Conservation (phyloP, 495 filamentous ascomycete species). For the Podospora pseudopauciseta region DNA sequence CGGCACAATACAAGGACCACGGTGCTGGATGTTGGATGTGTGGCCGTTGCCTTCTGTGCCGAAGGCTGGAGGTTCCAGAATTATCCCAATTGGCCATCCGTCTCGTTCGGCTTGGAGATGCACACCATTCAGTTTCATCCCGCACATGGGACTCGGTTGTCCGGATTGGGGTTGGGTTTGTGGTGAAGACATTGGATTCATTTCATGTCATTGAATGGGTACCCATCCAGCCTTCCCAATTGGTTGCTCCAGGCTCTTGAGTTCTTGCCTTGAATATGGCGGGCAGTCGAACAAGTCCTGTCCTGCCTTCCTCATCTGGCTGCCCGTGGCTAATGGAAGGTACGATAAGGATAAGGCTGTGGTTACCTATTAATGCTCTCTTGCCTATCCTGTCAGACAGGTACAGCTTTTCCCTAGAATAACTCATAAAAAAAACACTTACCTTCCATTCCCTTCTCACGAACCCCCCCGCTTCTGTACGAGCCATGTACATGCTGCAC, state of each 20-base stretch:
- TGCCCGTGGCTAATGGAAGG: no score
- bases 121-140: not conserved
- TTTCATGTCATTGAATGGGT: not conserved
- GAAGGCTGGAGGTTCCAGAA: not conserved
- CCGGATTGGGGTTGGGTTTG: slow-evolving; percentile 3
- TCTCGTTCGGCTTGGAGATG: slow-evolving; percentile 1
- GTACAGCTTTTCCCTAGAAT: not conserved
- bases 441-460: not conserved
- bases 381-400: no score
- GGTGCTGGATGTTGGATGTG: not conserved
- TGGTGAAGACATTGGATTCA: not conserved
- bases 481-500: slow-evolving; percentile 12
- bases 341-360: no score
- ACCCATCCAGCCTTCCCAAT: not conserved
- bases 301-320: not conserved
- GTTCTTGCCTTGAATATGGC: no score
- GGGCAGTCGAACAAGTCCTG: no score
- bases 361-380: no score
- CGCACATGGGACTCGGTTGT: slow-evolving; percentile 1
- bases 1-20: not conserved
- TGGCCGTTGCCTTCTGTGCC: not conserved
- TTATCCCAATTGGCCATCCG: slow-evolving; percentile 1
- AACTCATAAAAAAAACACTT: not conserved
- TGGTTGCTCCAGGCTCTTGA: not conserved
- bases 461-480: not conserved